Evolutionary conservation across 768 basidiomycete genomes (phyloP), one percentile per base, ranked within the genome.

Genomic region (Trametes maxima): DNA sequence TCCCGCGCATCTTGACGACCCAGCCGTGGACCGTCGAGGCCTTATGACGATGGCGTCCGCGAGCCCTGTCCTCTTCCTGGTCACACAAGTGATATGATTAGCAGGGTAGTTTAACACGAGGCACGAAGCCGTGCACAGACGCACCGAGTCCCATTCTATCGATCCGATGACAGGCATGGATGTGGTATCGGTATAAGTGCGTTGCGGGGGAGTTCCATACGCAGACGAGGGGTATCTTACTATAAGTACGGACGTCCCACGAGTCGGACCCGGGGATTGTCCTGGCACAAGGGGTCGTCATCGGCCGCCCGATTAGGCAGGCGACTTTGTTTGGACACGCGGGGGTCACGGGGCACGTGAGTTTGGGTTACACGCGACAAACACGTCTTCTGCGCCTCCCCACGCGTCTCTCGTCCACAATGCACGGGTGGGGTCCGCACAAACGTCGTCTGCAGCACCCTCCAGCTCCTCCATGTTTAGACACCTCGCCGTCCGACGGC

Each of bases 1-100:
- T 90, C 24, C 88, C 89, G 62, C 89, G 81, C 82, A 86, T 82
- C 73, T 90, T 91, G n/a, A 85, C 84, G 60, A 90, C 76, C 88
- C 89, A 91, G 35, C 89, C 89, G 65, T 91, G 89, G 72, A 89
- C 79, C 12, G 81, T 80, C 6, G 79, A 80, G n/a, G 77, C 69
- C 55, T 72, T 70, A 43, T 56, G 64, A 22, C 39, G 39, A 44
- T 82, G 86, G 36, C 57, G 69, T 33, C 60, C 54, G 36, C 46
- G 59, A 37, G 57, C 60, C 21, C 66, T 52, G 28, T 56, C 59
- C 40, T 65, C 65, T 17, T 54, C 42, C 67, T 60, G 47, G 22
- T 63, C 43, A 21, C 42, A 48, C 49, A 60, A 51, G 17, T 47
- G 19, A 19, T 36, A 40, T 25, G 16, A 53, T 42, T 24, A 54